Base-by-base conservation (phyloP, 1,139 yeast genomes). In the Yamadazyma mexicana region DNA sequence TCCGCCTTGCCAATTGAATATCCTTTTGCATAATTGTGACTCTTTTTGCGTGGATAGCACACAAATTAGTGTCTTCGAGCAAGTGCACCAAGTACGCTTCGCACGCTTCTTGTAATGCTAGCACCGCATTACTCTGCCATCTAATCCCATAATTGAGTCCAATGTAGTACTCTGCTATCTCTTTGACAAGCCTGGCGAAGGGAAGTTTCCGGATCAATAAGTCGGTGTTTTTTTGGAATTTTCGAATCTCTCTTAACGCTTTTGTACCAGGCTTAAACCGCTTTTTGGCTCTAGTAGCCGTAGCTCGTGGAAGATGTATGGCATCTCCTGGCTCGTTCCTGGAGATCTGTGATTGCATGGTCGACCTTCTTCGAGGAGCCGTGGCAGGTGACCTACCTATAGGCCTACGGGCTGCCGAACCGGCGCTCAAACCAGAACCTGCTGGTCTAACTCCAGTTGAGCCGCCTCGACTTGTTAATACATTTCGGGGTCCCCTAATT, bases 11-110 rank as follows among this genome's bases (percentile, higher is more conserved):
- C 51, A 91, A 69, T 54, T 88, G 96, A 49, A 91, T 83, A 58
- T 91, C 98, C 59, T 86, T 87, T 55, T 87, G 91, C 96, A 88
- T 88, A 20, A 91, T 87, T 0, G 98, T 91, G 16, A 91, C 96
- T 49, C 98, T 71, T 57, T 87, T 89, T 2, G 97, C 97, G 60
- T 91, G 98, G 26, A 88, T 72, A 4, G 97, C 97, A 64, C 96
- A 79, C 37, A 91, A 62, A 53, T 89, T 89, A 7, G 96, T 89
- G 58, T 91, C 97, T 58, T 91, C 97, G 48, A 91, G 74, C 39
- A 91, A 63, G 44, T 89, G 91, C 9, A 89, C 87, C 48, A 91
- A 63, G 54, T 83, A 91, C 2, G 96, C 95, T 58, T 89, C 97
- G 31, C 92, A 79, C 0, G 97, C 96, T 55, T 91, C 98, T 56